Percentiles rank a stretch among this genome's conserved stretches.
These are phyloP conservation scores for Marasmius tenuissimus DNA, from an alignment of 1,284 basidiomycete species.

Conservation along the genomic window DNA sequence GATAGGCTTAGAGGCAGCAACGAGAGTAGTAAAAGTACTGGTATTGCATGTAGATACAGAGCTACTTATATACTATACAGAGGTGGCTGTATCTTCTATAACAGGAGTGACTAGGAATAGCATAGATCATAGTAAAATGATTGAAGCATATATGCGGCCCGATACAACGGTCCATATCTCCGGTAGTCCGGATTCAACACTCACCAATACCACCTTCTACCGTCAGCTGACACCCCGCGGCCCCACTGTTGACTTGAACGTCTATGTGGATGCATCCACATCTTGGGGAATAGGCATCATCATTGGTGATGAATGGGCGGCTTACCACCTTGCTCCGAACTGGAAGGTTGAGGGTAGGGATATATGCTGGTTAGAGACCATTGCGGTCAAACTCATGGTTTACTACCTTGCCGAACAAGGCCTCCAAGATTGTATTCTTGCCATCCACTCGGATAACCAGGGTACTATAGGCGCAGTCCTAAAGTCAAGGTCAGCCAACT, in stretches of 20 bases:
- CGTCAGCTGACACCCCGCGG: conserved; percentile 18
- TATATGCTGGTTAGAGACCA: conserved; percentile 33
- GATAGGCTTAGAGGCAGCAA: too few species aligned
- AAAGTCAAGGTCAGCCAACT: conserved; percentile 31
- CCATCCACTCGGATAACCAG: conserved; percentile 30
- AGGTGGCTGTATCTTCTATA: too few species aligned
- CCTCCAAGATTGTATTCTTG: conserved; percentile 17
- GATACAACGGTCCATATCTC: too few species aligned
- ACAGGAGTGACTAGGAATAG: too few species aligned
- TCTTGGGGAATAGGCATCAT: conserved; percentile 38
- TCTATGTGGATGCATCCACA: conserved; percentile 33
- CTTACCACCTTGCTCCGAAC: conserved; percentile 18
- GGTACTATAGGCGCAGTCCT: conserved; percentile 37
- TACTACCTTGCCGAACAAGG: conserved; percentile 17
- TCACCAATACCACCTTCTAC: neutral
- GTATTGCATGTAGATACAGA: too few species aligned
- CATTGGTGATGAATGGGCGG: conserved; percentile 22
- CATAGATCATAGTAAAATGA: too few species aligned
- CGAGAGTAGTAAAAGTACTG: too few species aligned
- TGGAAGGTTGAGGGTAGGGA: conserved; percentile 30
- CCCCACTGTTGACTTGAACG: conserved; percentile 15
- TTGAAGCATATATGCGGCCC: too few species aligned
- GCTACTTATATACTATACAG: too few species aligned
- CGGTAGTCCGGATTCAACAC: too few species aligned
- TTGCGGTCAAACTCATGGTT: conserved; percentile 30